phyloP scores from a whole-genome alignment of 371 early-diverging fungal species.

The Syncephalastrum monosporum region DNA sequence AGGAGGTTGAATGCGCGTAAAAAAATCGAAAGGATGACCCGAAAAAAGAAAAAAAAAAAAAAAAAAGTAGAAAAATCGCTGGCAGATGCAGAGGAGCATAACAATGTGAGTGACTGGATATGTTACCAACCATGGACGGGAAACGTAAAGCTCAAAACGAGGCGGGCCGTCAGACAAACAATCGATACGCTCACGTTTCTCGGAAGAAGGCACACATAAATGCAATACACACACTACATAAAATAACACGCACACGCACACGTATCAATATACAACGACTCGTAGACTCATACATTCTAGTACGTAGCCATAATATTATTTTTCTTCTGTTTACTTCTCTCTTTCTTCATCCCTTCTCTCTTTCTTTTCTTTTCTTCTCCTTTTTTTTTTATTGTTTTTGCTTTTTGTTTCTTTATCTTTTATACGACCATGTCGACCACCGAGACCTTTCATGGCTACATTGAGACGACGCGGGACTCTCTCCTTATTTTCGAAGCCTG shows the following conservation, averaged over 20 bases:
- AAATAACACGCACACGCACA: too few species aligned
- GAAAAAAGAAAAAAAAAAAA: too few species aligned
- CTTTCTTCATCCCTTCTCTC: constrained; percentile 1
- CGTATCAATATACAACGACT: not conserved
- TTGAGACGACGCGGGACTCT: constrained; percentile 63
- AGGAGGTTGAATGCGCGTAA: too few species aligned
- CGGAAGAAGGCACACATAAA: not conserved
- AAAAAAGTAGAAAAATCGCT: not conserved
- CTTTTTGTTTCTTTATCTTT: not conserved
- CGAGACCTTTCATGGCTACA: constrained; percentile 45
- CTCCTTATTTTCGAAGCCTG: constrained; percentile 69
- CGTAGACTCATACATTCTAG: constrained; percentile 2
- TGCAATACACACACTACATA: not conserved
- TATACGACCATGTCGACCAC: constrained; percentile 11
- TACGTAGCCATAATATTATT: not conserved
- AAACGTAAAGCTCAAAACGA: constrained; percentile 4
- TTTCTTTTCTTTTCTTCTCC: not conserved
- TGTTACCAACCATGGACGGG: not conserved
- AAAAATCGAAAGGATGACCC: too few species aligned
- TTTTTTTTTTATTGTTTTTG: not conserved
- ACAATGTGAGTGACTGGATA: not conserved
- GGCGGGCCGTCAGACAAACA: not conserved
- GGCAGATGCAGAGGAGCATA: not conserved
- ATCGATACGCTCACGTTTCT: not conserved
- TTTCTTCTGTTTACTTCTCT: constrained; percentile 1